phyloP scores from a whole-genome alignment of 805 yeast genomes.

The Ogataea sp. region DNA sequence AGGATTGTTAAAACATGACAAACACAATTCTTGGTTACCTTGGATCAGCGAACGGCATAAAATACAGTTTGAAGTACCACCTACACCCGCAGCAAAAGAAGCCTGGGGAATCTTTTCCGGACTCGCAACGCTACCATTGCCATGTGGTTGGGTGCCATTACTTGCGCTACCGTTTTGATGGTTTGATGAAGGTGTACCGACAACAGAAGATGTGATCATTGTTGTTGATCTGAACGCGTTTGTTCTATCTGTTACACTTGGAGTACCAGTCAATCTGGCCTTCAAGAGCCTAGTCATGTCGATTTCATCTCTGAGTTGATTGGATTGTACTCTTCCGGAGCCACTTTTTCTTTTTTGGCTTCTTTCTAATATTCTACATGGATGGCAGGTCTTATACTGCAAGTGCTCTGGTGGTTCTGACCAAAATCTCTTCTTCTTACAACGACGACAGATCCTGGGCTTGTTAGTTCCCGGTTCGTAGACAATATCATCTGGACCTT shows the following conservation, averaged over 20 bases:
- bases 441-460: constrained; percentile 43
- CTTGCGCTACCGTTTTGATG: background rate
- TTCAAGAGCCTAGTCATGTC: constrained; percentile 1
- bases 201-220: too few species aligned
- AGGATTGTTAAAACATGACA: constrained; percentile 1
- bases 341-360: constrained; percentile 1
- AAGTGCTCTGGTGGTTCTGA: constrained; percentile 49
- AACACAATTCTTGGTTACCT: background rate
- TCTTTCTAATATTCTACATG: constrained; percentile 49
- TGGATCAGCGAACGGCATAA: background rate
- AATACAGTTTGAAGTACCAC: background rate
- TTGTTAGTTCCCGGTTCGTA: constrained; percentile 2
- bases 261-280: background rate
- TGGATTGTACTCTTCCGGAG: background rate
- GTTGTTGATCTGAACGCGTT: background rate
- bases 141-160: background rate
- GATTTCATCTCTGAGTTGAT: constrained; percentile 2
- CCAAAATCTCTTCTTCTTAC: constrained; percentile 46
- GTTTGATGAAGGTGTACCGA: too few species aligned
- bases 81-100: background rate
- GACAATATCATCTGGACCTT: background rate
- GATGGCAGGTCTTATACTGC: constrained; percentile 51
- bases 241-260: background rate
- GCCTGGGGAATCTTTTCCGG: background rate
- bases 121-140: background rate